Percentiles rank a stretch among this genome's conserved stretches.
phyloP scores from a whole-genome alignment of 176 grass and related monocot species.

The Melocanna baccifera region DNA sequence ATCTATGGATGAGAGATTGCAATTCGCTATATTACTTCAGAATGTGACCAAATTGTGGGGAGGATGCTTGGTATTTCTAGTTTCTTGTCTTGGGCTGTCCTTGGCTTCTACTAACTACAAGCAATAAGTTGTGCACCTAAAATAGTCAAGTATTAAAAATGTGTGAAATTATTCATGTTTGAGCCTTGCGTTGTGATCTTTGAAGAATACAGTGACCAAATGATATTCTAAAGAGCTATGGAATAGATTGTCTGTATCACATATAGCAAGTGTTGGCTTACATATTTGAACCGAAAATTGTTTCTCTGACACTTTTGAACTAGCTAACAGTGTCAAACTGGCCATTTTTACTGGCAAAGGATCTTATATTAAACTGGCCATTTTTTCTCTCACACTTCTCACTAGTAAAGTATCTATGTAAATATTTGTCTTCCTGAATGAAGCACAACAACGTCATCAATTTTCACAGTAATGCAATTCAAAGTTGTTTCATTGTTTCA shows the following conservation, averaged over 20 bases:
- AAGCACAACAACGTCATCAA: no score
- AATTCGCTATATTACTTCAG: background rate
- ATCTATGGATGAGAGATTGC: background rate
- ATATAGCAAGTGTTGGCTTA: background rate
- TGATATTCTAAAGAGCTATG: background rate
- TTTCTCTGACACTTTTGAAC: background rate
- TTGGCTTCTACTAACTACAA: conserved; percentile 3
- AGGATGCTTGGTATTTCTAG: background rate
- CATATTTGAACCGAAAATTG: background rate
- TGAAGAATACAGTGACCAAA: background rate
- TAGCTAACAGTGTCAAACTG: background rate
- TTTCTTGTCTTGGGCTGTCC: background rate
- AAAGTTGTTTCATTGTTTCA: no score
- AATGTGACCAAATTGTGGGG: background rate
- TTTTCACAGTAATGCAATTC: no score
- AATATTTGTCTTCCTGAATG: no score
- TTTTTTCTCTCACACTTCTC: no score
- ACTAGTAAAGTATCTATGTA: no score
- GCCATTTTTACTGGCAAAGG: no score
- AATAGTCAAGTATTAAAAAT: no score
- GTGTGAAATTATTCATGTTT: no score
- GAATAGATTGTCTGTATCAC: background rate
- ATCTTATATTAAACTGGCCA: no score
- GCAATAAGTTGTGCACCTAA: no score
- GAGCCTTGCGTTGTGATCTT: no score